Evolutionary conservation across 257 asterid genomes (phyloP), one percentile per base, ranked within the genome.

Genomic region (Vinca minor): DNA sequence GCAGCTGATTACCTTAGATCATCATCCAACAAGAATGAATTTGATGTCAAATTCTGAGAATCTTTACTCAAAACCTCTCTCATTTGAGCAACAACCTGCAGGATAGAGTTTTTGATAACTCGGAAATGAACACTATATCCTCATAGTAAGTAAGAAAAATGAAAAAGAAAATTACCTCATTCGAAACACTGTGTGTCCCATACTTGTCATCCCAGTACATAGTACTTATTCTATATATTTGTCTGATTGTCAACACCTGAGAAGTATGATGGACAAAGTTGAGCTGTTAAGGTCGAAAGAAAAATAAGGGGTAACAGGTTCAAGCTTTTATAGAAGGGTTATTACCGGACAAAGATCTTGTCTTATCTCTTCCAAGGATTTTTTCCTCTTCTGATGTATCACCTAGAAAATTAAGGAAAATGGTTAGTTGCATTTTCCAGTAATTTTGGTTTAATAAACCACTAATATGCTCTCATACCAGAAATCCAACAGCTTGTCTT

Each of bases 191-290:
- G 70, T 89, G 98, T 59, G 98, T 92, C 71, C 98, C 98, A 72
- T 89, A 92, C 66, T 92, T 92, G 74, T 89, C 98, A 84, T 92
- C 98, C 98, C 98, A 89, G 75, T 92, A 92, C 98, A 92, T 92
- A 9, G 98, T 87, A 77, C 96, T 89, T 72, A 92, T 92, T 18
- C 98, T 94, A 63, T 92, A 92, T 75, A 92, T 92, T 75, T 92
- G 98, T 70, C 98, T 81, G 58, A 89, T 88, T 0, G 98, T 92
- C 81, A 92, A 75, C 65, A 81, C 89, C 98, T 92, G 87, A 64
- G 60, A 42, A 71, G 31, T 54, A 64, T 57, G 42, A 32, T 26
- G 0, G 10, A 44, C 25, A 31, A n/a, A 56, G 2, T 17, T 56
- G 62, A 56, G 62, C 15, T 31, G 41, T n/a, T 28, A 31, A 31